These are phyloP conservation scores for Histomonas meleagridis DNA, from an alignment of 208 protist genomes.

Conservation along the genomic window DNA sequence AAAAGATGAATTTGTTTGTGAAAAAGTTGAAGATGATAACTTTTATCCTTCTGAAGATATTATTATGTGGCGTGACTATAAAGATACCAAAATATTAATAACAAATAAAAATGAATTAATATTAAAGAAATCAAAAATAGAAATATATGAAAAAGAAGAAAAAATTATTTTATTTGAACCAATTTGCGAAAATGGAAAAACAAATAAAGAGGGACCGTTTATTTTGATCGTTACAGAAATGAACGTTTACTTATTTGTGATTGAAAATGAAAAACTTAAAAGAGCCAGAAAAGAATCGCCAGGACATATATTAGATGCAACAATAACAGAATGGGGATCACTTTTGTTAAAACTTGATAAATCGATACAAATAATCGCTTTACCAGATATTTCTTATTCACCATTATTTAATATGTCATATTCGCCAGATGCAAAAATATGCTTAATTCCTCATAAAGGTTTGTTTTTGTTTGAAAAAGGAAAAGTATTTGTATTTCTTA, in stretches of 20 bases:
- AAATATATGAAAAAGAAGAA: not conserved
- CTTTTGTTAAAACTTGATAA: not conserved
- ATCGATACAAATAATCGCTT: not conserved
- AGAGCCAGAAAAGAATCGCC: not conserved
- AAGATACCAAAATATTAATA: not conserved
- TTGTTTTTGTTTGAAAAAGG: not conserved
- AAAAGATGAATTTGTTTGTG: not conserved
- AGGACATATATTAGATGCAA: not conserved
- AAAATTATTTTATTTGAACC: not conserved
- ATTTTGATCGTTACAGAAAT: not conserved
- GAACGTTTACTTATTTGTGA: not conserved
- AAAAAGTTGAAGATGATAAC: not conserved
- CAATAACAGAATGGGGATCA: not conserved
- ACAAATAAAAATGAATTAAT: not conserved
- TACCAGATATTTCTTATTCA: not conserved
- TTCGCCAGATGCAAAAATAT: not conserved
- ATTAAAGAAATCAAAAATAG: not conserved
- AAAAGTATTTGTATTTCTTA: not conserved
- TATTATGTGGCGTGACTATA: too few species aligned
- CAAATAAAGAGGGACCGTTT: too few species aligned
- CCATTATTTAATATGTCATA: not conserved
- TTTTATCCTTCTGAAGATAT: not conserved
- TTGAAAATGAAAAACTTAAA: not conserved
- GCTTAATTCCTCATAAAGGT: not conserved
- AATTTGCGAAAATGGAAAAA: not conserved